phyloP scores from a whole-genome alignment of 441 rosid genomes.

The Viola pubescens region DNA sequence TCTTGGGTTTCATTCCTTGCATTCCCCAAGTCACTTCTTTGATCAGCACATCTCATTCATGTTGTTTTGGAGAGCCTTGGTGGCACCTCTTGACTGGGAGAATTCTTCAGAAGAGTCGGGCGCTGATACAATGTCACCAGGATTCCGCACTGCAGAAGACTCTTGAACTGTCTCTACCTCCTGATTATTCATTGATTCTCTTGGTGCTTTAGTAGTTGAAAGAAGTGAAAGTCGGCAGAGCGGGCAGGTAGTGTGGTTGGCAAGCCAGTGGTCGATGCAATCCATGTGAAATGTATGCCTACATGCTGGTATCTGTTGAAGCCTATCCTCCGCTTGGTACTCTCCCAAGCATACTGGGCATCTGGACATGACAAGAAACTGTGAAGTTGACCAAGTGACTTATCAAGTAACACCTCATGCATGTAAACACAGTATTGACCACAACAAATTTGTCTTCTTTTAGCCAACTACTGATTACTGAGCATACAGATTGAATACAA shows the following conservation, averaged over 20 bases:
- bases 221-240: conserved; percentile 75
- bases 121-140: conserved; percentile 16
- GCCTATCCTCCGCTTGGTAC: conserved; percentile 71
- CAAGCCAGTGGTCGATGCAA: conserved; percentile 86
- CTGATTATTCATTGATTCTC: conserved; percentile 23
- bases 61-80: conserved; percentile 1
- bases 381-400: background rate
- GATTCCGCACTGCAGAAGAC: conserved; percentile 13
- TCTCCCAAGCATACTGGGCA: conserved; percentile 84
- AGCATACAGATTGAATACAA: background rate
- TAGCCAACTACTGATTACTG: background rate
- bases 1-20: conserved; percentile 15
- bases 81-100: conserved; percentile 22
- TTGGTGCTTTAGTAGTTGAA: conserved; percentile 27
- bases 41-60: conserved; percentile 12
- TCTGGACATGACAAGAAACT: conserved; percentile 29
- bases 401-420: background rate
- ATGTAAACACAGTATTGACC: background rate
- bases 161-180: conserved; percentile 14
- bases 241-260: conserved; percentile 73
- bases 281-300: conserved; percentile 88
- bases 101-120: conserved; percentile 19
- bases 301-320: conserved; percentile 77
- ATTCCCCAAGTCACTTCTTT: conserved; percentile 10
- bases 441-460: background rate